Base-by-base conservation (phyloP, 345 rosid genomes). In the Acer negundo region DNA sequence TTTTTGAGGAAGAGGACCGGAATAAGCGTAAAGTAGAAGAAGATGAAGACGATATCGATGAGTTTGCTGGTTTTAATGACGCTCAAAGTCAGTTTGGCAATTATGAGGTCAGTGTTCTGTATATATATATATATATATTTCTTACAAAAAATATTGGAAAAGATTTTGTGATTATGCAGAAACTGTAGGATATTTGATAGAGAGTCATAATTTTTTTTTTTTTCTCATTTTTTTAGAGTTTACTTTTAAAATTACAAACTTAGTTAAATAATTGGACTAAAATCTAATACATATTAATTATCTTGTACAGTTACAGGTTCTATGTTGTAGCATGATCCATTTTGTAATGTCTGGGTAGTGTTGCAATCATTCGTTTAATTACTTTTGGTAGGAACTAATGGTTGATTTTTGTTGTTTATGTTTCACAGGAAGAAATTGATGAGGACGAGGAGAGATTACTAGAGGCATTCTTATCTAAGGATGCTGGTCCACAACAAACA, bases 391-490 rank as follows among this genome's bases (percentile, higher is more conserved):
- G 4, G 28, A 26, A 20, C 13, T 17, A 74, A 51, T 31, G 24
- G 40, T 75, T 12, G 7, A 62, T 28, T 46, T 42, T 19, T 49
- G 13, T 74, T 63, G 7, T 19, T 46, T 22, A 28, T 61, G n/a
- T 73, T 68, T 63, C 12, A 23, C 82, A 95, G 94, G 95, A 88
- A 76, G 93, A 90, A 70, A 87, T 94, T 59, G 85, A 89, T 76
- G 97, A 92, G 80, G 90, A 89, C 7, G 97, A 96, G 44, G 98
- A 92, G 90, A 88, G 84, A 85, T 74, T 94, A 79, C 86, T 94
- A 59, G 98, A 92, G 80, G 87, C 97, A 35, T 94, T 96, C 80
- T 80, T 92, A 15, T 88, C 87, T 0, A 92, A 90, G 87, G 86
- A 88, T 63, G 89, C 92, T 13, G 87, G 87, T 80, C 91, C 88